phyloP scores from a whole-genome alignment of 495 filamentous ascomycete genomes.

The Talaromyces nanjingensis region DNA sequence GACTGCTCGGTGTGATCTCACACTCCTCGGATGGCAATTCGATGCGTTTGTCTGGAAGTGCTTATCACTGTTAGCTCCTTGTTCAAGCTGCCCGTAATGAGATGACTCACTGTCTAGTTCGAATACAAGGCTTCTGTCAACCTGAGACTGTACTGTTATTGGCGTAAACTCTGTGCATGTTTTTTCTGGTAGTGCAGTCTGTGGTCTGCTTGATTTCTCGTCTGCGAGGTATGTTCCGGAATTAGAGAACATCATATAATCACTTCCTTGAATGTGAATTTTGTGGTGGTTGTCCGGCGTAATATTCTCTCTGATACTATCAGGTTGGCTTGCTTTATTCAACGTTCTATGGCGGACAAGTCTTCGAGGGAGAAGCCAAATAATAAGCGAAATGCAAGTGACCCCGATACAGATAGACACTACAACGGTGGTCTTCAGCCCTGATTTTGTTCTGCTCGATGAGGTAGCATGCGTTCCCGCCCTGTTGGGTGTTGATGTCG shows the following conservation, averaged over 20 bases:
- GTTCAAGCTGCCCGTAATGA: neutral
- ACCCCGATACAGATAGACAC: neutral
- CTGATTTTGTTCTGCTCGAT: neutral
- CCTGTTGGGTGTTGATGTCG: neutral
- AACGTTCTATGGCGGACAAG: neutral
- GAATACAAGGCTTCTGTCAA: neutral
- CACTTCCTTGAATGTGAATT: neutral
- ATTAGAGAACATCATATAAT: neutral
- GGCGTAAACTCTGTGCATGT: neutral
- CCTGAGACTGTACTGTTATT: neutral
- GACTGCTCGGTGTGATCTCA: neutral
- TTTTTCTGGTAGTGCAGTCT: neutral
- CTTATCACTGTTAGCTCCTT: neutral
- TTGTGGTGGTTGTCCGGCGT: neutral
- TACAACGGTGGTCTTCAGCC: neutral
- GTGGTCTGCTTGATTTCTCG: neutral
- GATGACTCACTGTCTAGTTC: conserved; percentile 3
- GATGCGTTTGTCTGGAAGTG: neutral
- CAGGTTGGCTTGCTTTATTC: neutral
- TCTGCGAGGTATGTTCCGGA: neutral
- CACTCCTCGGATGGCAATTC: conserved; percentile 1
- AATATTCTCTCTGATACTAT: neutral
- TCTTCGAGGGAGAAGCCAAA: neutral
- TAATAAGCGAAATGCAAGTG: neutral
- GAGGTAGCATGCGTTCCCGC: neutral